Conservation (phyloP, 2,329 filamentous ascomycete genomes). For the Aspergillus caelatus region DNA sequence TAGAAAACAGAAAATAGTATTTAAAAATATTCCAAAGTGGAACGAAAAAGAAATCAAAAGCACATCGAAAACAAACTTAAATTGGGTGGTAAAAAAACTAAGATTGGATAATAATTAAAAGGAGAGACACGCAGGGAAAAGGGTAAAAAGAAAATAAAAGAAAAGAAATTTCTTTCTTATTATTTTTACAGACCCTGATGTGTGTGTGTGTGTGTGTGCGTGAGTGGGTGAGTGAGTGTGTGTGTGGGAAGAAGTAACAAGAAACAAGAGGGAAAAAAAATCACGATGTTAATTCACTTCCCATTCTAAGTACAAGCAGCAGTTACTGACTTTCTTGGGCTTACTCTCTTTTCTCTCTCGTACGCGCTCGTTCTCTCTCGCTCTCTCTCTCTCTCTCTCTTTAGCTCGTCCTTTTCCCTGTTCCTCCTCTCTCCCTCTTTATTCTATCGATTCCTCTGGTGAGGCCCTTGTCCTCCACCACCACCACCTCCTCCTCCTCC, state of each 20-base stretch:
- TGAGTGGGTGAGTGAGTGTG: not conserved
- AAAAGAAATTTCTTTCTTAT: not conserved
- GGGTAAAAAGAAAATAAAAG: not conserved
- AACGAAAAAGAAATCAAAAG: not conserved
- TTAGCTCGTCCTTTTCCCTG: not conserved
- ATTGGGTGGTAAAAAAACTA: not conserved
- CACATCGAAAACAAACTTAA: constrained; percentile 4
- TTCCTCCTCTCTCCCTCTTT: constrained; percentile 11
- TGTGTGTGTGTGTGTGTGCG: not conserved
- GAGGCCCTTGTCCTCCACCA: constrained; percentile 2
- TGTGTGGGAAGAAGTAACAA: not conserved
- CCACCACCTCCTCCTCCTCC: no score
- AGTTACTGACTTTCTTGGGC: constrained; percentile 1
- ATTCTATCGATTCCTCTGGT: not conserved
- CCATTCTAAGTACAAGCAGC: constrained; percentile 1
- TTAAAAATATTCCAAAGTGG: not conserved
- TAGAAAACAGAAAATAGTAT: not conserved
- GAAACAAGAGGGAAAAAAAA: not conserved
- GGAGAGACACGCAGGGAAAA: not conserved
- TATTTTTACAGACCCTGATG: not conserved
- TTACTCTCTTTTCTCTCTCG: constrained; percentile 6
- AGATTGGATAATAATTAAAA: constrained; percentile 2
- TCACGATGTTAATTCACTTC: not conserved
- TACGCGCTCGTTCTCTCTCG: no score
- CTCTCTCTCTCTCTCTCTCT: constrained; percentile 3